These are phyloP conservation scores for Plasmopara muralis DNA, from an alignment of 352 stramenopile species.

Conservation along the genomic window DNA sequence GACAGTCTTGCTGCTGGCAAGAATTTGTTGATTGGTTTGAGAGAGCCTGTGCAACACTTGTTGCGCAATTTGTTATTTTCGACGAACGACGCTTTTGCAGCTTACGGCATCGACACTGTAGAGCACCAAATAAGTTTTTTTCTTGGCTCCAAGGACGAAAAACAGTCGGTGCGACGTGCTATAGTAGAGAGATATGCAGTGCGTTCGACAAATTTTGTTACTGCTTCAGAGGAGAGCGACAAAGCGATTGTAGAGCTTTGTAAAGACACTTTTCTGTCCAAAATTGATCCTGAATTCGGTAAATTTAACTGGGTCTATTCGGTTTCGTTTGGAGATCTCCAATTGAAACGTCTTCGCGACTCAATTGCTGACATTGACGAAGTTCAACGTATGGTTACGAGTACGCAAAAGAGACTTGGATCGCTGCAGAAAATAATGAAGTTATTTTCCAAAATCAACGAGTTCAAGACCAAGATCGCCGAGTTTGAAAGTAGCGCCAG, in stretches of 20 bases:
- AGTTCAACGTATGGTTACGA: slow-evolving; percentile 41
- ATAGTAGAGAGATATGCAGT: slow-evolving; percentile 55
- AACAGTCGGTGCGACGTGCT: slow-evolving; percentile 28
- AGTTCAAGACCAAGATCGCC: slow-evolving; percentile 69
- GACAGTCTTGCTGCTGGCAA: slow-evolving; percentile 34
- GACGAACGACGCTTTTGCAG: slow-evolving; percentile 53
- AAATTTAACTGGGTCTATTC: slow-evolving; percentile 44
- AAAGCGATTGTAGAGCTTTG: slow-evolving; percentile 1
- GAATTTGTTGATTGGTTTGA: slow-evolving; percentile 29
- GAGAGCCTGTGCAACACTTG: slow-evolving; percentile 29
- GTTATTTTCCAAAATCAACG: slow-evolving; percentile 56
- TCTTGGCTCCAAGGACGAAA: slow-evolving; percentile 40
- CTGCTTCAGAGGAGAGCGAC: slow-evolving; percentile 5
- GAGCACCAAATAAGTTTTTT: slow-evolving; percentile 66
- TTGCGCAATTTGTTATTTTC: slow-evolving; percentile 52
- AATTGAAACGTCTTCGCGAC: slow-evolving; percentile 39
- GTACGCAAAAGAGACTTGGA: slow-evolving; percentile 47
- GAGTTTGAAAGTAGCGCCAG: slow-evolving; percentile 68
- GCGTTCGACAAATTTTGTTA: slow-evolving; percentile 2
- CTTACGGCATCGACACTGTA: slow-evolving; percentile 69
- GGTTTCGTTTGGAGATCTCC: slow-evolving; percentile 25
- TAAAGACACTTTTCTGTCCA: slow-evolving; percentile 44
- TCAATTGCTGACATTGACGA: slow-evolving; percentile 36
- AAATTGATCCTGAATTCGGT: slow-evolving; percentile 46
- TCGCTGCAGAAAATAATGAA: slow-evolving; percentile 80